Percentiles rank a stretch among this genome's conserved stretches.
Evolutionary conservation across 1,139 yeast genomes (phyloP).

Genomic region (Diutina ranongensis): DNA sequence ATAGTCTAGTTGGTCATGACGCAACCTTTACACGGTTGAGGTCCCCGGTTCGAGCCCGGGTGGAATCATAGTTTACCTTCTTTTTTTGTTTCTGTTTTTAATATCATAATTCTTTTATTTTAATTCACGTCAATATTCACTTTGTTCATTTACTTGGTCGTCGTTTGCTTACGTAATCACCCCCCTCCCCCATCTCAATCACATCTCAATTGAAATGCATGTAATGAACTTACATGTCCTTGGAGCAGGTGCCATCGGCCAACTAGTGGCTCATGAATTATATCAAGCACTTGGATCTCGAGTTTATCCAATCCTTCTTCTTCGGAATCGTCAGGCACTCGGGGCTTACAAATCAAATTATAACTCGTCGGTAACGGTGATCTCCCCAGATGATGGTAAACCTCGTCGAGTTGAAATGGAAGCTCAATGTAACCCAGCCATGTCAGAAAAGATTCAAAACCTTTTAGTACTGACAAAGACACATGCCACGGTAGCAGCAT

Average conservation of each 20-base stretch:
- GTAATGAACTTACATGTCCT: slow-evolving; percentile 20
- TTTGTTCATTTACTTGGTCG: too few relatives aligned
- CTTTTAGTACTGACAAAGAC: slow-evolving; percentile 57
- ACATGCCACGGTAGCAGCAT: slow-evolving; percentile 37
- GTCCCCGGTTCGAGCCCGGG: not conserved
- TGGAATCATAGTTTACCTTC: not conserved
- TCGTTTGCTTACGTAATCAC: not conserved
- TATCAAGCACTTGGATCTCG: slow-evolving; percentile 9
- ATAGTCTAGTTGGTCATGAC: not conserved
- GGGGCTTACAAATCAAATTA: slow-evolving; percentile 25
- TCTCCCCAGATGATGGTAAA: slow-evolving; percentile 13
- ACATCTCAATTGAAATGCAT: not conserved
- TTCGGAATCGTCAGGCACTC: slow-evolving; percentile 26
- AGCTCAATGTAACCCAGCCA: slow-evolving; percentile 1
- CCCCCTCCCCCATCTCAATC: not conserved
- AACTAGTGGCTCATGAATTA: slow-evolving; percentile 28
- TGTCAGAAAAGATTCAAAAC: too few relatives aligned
- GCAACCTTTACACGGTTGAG: not conserved
- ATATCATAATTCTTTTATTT: too few relatives aligned
- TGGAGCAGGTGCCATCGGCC: slow-evolving; percentile 37
- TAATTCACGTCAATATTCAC: too few relatives aligned
- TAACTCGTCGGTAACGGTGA: slow-evolving; percentile 24
- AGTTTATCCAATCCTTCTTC: slow-evolving; percentile 20
- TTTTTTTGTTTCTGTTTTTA: not conserved
- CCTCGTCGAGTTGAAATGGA: slow-evolving; percentile 8